Conservation (phyloP, 2,329 filamentous ascomycete species). For the Sporothrix schenckii region DNA sequence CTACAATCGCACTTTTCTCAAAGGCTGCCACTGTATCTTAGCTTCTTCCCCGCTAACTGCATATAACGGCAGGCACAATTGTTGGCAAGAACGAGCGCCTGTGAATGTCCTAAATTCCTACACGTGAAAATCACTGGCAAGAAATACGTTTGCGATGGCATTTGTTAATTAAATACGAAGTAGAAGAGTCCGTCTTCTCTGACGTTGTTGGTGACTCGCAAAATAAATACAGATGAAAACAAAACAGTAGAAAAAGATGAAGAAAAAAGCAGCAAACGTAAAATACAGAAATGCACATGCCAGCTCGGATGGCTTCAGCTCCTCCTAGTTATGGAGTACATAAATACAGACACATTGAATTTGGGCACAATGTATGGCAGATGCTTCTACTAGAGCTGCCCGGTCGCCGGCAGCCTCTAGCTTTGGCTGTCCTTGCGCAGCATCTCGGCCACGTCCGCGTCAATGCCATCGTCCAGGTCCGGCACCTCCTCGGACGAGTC, state of each 20-base stretch:
- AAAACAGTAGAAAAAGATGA: neutral
- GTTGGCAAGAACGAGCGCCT: neutral
- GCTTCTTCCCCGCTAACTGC: neutral
- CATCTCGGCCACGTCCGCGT: conserved; percentile 61
- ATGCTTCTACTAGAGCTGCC: no score
- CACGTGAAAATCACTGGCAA: neutral
- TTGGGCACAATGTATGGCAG: neutral
- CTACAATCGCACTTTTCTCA: conserved; percentile 18
- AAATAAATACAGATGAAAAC: neutral
- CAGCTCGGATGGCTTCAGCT: neutral
- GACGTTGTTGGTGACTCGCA: neutral
- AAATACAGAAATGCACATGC: conserved; percentile 18
- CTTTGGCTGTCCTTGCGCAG: conserved; percentile 43
- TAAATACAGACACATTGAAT: neutral
- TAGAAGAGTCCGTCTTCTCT: neutral
- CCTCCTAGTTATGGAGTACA: neutral
- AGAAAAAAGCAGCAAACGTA: neutral
- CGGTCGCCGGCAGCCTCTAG: neutral
- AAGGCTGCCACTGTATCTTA: neutral
- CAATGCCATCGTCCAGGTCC: conserved; percentile 59
- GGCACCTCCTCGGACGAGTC: conserved; percentile 57
- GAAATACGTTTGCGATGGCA: no score
- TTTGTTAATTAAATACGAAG: no score
- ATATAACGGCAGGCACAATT: no score
- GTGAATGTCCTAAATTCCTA: conserved; percentile 6